phyloP scores from a whole-genome alignment of 768 basidiomycete species.

The Coprinopsis marcescibilis region DNA sequence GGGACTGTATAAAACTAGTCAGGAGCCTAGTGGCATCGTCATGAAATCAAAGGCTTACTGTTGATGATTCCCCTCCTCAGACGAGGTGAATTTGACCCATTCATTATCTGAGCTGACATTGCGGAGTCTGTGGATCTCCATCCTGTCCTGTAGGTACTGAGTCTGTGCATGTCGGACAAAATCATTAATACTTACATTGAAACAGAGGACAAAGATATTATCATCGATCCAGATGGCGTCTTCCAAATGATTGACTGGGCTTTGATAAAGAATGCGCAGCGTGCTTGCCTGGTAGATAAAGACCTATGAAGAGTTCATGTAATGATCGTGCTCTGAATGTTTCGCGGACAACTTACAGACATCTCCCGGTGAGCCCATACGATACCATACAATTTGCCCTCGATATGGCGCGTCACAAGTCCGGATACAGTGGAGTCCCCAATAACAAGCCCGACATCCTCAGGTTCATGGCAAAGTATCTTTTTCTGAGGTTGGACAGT shows the following conservation, averaged over 20 bases:
- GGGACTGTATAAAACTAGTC: conserved; percentile 15
- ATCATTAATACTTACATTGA: conserved; percentile 26
- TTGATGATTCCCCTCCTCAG: neutral
- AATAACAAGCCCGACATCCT: conserved; percentile 19
- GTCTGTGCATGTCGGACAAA: neutral
- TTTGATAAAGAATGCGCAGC: conserved; percentile 25
- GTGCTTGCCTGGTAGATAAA: conserved; percentile 30
- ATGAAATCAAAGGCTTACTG: too few relatives aligned
- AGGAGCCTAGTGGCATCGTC: conserved; percentile 8
- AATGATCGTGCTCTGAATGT: neutral
- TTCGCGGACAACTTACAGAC: conserved; percentile 28
- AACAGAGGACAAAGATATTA: conserved; percentile 32
- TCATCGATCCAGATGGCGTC: conserved; percentile 35
- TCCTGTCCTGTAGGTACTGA: conserved; percentile 28
- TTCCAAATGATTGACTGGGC: conserved; percentile 21
- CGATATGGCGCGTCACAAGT: conserved; percentile 19
- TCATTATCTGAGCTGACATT: conserved; percentile 32
- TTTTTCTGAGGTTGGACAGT: neutral
- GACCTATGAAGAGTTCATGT: conserved; percentile 16
- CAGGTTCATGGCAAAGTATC: conserved; percentile 16
- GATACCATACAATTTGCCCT: conserved; percentile 31
- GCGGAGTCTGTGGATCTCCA: conserved; percentile 31
- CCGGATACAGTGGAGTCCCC: conserved; percentile 17
- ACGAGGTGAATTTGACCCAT: conserved; percentile 1
- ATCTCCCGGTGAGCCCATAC: conserved; percentile 43